These are phyloP conservation scores for Solanum ahanhuiri DNA, from an alignment of 257 asterid species.

Conservation along the genomic window DNA sequence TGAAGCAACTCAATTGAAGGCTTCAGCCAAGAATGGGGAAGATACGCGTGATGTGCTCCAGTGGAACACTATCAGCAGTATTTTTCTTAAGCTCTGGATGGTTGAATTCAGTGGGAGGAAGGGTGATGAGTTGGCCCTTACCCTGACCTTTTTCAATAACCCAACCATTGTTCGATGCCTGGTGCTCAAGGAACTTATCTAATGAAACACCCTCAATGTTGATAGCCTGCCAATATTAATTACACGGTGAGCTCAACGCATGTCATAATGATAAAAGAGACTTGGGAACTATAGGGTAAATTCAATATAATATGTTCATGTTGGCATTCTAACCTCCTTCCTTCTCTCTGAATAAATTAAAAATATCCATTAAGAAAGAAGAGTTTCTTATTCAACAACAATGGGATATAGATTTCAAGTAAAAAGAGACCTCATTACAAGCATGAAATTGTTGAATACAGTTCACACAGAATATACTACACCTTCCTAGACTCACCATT, in stretches of 20 bases:
- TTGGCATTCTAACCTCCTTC: neutral
- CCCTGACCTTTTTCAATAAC: constrained; percentile 45
- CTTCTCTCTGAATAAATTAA: neutral
- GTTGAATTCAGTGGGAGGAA: constrained; percentile 66
- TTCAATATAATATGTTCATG: neutral
- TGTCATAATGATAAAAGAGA: neutral
- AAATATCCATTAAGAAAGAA: neutral
- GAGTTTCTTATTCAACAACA: neutral
- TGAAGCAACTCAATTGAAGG: neutral
- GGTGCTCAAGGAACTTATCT: constrained; percentile 78
- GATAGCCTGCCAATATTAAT: constrained; percentile 38
- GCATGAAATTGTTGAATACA: neutral
- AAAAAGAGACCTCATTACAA: neutral
- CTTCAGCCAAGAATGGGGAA: constrained; percentile 66
- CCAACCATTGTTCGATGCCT: constrained; percentile 54
- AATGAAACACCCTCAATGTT: constrained; percentile 65
- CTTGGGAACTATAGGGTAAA: neutral
- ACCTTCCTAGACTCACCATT: neutral
- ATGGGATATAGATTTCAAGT: neutral
- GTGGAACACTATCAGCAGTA: constrained; percentile 41
- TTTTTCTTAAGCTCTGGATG: constrained; percentile 71
- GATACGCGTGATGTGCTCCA: constrained; percentile 67
- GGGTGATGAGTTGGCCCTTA: constrained; percentile 43
- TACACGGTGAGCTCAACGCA: neutral
- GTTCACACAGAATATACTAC: neutral